Evolutionary conservation across 208 protist species (phyloP).

Genomic region (Porcisia deanei): DNA sequence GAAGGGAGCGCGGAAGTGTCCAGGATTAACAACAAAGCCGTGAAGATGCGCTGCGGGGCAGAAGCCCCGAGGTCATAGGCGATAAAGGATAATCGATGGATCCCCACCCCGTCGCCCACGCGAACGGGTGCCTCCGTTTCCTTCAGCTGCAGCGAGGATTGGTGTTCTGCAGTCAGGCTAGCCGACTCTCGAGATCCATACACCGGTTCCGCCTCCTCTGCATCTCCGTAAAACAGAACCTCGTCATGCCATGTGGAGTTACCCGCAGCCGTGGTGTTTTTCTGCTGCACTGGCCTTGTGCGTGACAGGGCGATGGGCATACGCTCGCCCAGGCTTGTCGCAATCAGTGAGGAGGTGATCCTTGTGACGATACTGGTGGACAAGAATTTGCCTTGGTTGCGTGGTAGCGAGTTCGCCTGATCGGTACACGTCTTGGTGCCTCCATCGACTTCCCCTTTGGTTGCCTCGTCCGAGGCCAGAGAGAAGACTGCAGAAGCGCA

Average conservation of each 20-base stretch:
- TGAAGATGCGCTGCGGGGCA: conserved; percentile 36
- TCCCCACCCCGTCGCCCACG: not conserved
- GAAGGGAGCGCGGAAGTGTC: conserved; percentile 45
- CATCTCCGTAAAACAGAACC: conserved; percentile 17
- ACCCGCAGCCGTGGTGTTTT: too few species aligned
- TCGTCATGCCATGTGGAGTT: conserved; percentile 10
- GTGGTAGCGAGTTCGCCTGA: not conserved
- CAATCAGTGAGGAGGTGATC: conserved; percentile 25
- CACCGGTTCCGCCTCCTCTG: not conserved
- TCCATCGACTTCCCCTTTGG: not conserved
- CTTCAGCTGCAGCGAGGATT: not conserved
- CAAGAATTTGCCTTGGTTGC: too few species aligned
- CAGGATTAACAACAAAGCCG: conserved; percentile 53
- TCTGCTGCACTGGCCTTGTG: not conserved
- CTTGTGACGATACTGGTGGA: not conserved
- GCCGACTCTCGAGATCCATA: too few species aligned
- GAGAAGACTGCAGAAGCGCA: not conserved
- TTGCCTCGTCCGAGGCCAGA: not conserved
- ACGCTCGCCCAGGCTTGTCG: conserved; percentile 16
- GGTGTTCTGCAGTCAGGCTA: not conserved
- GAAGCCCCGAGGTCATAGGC: conserved; percentile 41
- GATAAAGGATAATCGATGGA: conserved; percentile 10
- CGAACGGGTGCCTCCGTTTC: not conserved
- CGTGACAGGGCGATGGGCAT: conserved; percentile 26
- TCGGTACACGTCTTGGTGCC: not conserved